A percentile compares a stretch with the other conserved stretches of the same genome.
These are phyloP conservation scores for Dactylella cylindrospora DNA, from an alignment of 2,329 filamentous ascomycete species.

Conservation along the genomic window DNA sequence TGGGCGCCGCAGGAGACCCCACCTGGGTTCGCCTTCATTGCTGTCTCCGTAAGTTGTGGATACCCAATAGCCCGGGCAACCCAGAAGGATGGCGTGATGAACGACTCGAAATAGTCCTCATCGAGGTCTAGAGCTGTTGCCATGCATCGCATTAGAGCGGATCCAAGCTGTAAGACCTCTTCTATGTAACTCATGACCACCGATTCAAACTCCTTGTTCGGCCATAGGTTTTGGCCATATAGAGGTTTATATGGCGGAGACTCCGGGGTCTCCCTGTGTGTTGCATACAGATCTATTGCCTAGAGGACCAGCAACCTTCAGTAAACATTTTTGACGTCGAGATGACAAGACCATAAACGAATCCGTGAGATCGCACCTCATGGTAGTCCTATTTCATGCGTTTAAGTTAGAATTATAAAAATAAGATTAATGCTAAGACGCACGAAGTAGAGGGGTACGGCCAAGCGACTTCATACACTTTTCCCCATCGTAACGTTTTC, in stretches of 20 bases:
- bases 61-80: slow-evolving; percentile 49
- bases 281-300: slow-evolving; percentile 50
- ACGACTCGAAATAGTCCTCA: slow-evolving; percentile 47
- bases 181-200: slow-evolving; percentile 49
- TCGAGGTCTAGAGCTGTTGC: slow-evolving; percentile 46
- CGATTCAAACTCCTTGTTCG: slow-evolving; percentile 49
- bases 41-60: slow-evolving; percentile 35
- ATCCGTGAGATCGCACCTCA: slow-evolving; percentile 30
- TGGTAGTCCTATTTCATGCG: slow-evolving; percentile 50
- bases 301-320: slow-evolving; percentile 1
- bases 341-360: too few relatives aligned
- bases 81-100: slow-evolving; percentile 48
- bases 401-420: not conserved
- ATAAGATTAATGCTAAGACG: not conserved
- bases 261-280: slow-evolving; percentile 42
- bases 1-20: slow-evolving; percentile 54
- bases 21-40: slow-evolving; percentile 34
- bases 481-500: slow-evolving; percentile 48
- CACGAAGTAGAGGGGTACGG: not conserved
- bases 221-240: slow-evolving; percentile 55
- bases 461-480: slow-evolving; percentile 40
- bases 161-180: slow-evolving; percentile 43
- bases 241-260: slow-evolving; percentile 50
- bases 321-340: not conserved
- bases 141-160: slow-evolving; percentile 48